Evolutionary conservation across 768 basidiomycete genomes (phyloP).

Genomic region (Botryobasidium botryosum): DNA sequence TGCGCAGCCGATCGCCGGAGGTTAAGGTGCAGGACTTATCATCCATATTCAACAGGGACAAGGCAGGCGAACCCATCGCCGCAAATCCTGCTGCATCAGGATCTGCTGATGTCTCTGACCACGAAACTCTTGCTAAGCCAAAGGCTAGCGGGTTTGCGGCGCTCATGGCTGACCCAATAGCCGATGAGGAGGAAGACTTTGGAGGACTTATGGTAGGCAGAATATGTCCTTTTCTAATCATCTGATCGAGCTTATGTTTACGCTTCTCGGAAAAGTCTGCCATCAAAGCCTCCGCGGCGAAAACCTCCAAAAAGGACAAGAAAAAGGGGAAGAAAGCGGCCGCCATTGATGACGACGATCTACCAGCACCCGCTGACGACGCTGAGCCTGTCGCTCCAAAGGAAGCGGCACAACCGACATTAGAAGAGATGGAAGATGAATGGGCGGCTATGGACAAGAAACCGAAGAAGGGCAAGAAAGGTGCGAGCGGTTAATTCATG

Average conservation of each 20-base stretch:
- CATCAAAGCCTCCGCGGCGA: slow-evolving; percentile 37
- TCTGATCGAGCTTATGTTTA: background rate
- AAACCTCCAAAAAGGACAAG: slow-evolving; percentile 36
- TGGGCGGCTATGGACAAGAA: slow-evolving; percentile 17
- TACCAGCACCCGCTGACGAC: background rate
- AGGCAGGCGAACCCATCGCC: slow-evolving; percentile 39
- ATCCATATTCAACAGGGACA: slow-evolving; percentile 33
- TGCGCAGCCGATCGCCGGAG: slow-evolving; percentile 33
- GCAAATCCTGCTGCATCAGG: slow-evolving; percentile 20
- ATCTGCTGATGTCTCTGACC: slow-evolving; percentile 5
- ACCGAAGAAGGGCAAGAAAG: slow-evolving; percentile 30
- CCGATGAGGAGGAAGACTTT: slow-evolving; percentile 43
- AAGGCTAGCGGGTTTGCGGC: slow-evolving; percentile 6
- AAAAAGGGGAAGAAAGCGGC: slow-evolving; percentile 24
- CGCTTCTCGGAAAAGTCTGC: slow-evolving; percentile 33
- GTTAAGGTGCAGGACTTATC: slow-evolving; percentile 8
- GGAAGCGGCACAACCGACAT: slow-evolving; percentile 18
- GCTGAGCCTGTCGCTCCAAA: slow-evolving; percentile 10
- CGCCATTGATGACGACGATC: slow-evolving; percentile 4
- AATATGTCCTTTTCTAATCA: background rate
- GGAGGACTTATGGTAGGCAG: slow-evolving; percentile 57
- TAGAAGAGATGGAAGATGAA: no score
- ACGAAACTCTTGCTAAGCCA: background rate
- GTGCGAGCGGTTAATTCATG: slow-evolving; percentile 18
- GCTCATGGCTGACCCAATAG: background rate